Base-by-base conservation (phyloP, 306 rosid genomes). In the Dryas drummondii region DNA sequence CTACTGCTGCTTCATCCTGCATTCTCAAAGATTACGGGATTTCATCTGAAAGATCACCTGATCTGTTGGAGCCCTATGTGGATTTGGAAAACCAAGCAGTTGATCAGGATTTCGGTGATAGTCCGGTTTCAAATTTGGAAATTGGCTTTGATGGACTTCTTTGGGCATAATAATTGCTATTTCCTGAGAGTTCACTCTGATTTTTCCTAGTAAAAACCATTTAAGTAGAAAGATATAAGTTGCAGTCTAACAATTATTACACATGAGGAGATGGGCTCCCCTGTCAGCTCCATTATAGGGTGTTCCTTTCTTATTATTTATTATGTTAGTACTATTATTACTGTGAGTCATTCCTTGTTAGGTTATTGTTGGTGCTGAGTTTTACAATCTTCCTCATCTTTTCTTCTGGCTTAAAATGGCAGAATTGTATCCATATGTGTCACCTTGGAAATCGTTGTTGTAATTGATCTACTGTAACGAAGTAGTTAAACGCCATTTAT, bases 1-100 rank as follows among this genome's bases (percentile, higher is more conserved):
- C 96, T 19, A 27, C 52, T 4, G 81, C 96, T 78, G 86, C 91
- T 73, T 84, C 96, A 0, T 61, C 97, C 70, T 82, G 88, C 83
- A 81, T 92, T 80, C 97, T 92, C 44, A 84, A 82, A 80, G 96
- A 87, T 77, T 89, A 94, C 4, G 97, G 99, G 17, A 94, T 94
- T 81, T 97, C 94, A 32, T 83, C 87, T 1, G 97, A 90, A 84
- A 89, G 99, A 85, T 91, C 97, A 65, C 81, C 92, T 0, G 96
- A 90, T 85, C 88, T 94, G 54, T 77, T 32, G 78, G 84, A 90
- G n/a, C 97, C 99, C 4, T 94, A 87, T 5, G 78, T 77, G 54
- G 97, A 92, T 80, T 67, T 82, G 78, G 87, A 76, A 40, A 80
- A 76, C 64, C 87, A 75, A 84, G 73, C 79, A 37, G 46, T 72